These are phyloP conservation scores for Phaeomoniella chlamydospora DNA, from an alignment of 2,329 filamentous ascomycete genomes.

Conservation along the genomic window DNA sequence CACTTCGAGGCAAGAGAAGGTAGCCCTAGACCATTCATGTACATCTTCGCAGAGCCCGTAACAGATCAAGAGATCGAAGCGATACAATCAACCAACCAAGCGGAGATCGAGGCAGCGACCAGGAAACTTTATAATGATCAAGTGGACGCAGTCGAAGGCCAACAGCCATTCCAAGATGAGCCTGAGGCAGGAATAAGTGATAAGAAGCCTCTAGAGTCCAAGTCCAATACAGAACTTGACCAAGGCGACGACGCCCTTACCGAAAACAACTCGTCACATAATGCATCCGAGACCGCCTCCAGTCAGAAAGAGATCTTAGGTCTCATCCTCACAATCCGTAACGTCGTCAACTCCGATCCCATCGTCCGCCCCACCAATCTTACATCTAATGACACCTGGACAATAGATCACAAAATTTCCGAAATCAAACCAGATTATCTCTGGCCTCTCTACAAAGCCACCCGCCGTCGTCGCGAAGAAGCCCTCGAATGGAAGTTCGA, in stretches of 20 bases:
- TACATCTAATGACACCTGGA: conserved; percentile 41
- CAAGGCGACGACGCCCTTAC: conserved; percentile 7
- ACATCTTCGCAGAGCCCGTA: conserved; percentile 81
- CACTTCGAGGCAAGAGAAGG: conserved; percentile 63
- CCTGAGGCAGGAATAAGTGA: conserved; percentile 3
- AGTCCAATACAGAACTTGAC: neutral
- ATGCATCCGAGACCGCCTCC: conserved; percentile 2
- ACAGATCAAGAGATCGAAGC: conserved; percentile 53
- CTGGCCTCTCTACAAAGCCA: too few species aligned
- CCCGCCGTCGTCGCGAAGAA: too few species aligned
- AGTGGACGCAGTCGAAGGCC: conserved; percentile 3
- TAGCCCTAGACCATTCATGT: conserved; percentile 52
- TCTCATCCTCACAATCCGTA: conserved; percentile 58
- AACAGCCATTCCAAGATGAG: conserved; percentile 2
- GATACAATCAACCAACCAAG: conserved; percentile 45
- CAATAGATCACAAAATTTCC: conserved; percentile 61
- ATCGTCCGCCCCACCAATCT: conserved; percentile 46
- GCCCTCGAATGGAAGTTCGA: too few species aligned
- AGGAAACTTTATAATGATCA: conserved; percentile 2
- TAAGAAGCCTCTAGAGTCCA: conserved; percentile 3
- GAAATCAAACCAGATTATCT: conserved; percentile 40
- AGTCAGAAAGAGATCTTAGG: conserved; percentile 37
- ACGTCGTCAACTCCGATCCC: conserved; percentile 52
- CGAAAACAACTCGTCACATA: conserved; percentile 3
- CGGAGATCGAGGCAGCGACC: neutral